These are phyloP conservation scores for Wickerhamiella brachini DNA, from an alignment of 805 yeast species.

Conservation along the genomic window DNA sequence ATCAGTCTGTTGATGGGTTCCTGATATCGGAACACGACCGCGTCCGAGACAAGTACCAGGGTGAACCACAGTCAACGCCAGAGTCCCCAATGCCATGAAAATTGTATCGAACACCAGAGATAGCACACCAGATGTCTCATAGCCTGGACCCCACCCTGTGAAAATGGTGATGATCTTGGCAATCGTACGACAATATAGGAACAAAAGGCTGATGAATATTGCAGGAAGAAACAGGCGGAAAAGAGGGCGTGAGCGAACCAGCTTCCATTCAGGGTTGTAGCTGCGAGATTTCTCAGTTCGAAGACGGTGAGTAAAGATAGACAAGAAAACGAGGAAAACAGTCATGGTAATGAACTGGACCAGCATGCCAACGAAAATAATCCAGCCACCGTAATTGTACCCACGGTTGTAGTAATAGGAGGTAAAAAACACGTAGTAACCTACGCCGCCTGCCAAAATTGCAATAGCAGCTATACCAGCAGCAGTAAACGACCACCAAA, in stretches of 20 bases:
- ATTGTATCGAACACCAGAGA: constrained; percentile 46
- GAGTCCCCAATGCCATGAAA: constrained; percentile 24
- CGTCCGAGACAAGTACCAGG: not conserved
- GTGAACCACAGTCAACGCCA: not conserved
- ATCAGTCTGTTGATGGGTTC: too few species aligned
- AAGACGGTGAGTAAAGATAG: not conserved
- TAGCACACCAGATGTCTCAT: constrained; percentile 44
- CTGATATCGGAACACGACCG: too few species aligned
- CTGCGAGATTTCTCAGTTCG: not conserved
- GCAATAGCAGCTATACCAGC: constrained; percentile 41
- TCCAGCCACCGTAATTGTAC: constrained; percentile 33
- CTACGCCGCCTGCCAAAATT: constrained; percentile 33
- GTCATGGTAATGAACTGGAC: constrained; percentile 60
- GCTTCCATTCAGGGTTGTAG: not conserved
- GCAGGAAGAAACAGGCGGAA: constrained; percentile 15
- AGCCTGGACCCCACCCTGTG: constrained; percentile 35
- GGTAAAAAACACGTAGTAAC: too few species aligned
- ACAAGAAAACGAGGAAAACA: constrained; percentile 30
- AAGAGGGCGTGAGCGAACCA: constrained; percentile 5
- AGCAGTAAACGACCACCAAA: constrained; percentile 49
- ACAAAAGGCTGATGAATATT: constrained; percentile 28
- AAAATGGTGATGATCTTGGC: constrained; percentile 55
- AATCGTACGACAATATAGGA: constrained; percentile 49
- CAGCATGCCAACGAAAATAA: constrained; percentile 64
- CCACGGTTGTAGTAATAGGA: too few species aligned